phyloP scores from a whole-genome alignment of 192 early-diverging fungal species.

The Phlyctochytrium bullatum region DNA sequence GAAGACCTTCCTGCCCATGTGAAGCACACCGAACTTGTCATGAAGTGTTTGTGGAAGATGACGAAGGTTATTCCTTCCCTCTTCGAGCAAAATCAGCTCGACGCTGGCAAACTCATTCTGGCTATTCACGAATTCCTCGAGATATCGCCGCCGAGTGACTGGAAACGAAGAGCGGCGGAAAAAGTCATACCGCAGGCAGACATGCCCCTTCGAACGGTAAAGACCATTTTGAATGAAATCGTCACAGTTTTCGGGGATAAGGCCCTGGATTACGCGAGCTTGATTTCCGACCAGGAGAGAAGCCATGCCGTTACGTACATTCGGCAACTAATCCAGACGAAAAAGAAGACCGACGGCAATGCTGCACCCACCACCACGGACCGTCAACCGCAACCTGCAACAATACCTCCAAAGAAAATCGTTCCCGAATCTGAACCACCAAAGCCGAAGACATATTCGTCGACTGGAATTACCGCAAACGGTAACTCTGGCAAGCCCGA shows the following conservation, averaged over 20 bases:
- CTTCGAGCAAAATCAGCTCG: constrained; percentile 56
- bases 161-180: constrained; percentile 78
- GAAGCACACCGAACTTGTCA: constrained; percentile 83
- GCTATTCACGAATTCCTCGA: constrained; percentile 83
- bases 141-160: constrained; percentile 76
- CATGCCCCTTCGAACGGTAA: constrained; percentile 92
- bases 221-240: constrained; percentile 83
- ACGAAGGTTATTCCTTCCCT: constrained; percentile 81
- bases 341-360: constrained; percentile 19
- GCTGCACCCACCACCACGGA: background rate
- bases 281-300: constrained; percentile 61
- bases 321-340: constrained; percentile 31
- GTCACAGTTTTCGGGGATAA: constrained; percentile 62
- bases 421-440: background rate
- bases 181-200: constrained; percentile 74
- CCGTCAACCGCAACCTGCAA: background rate
- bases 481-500: background rate
- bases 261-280: constrained; percentile 54
- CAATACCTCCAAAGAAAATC: background rate
- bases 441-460: background rate
- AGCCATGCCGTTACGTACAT: constrained; percentile 52
- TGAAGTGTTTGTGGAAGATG: constrained; percentile 97
- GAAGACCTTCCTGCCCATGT: constrained; percentile 55
- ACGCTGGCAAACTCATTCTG: constrained; percentile 65
- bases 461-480: background rate